phyloP scores from a whole-genome alignment of 805 yeast genomes.

The Barnettozyma sucrosica region DNA sequence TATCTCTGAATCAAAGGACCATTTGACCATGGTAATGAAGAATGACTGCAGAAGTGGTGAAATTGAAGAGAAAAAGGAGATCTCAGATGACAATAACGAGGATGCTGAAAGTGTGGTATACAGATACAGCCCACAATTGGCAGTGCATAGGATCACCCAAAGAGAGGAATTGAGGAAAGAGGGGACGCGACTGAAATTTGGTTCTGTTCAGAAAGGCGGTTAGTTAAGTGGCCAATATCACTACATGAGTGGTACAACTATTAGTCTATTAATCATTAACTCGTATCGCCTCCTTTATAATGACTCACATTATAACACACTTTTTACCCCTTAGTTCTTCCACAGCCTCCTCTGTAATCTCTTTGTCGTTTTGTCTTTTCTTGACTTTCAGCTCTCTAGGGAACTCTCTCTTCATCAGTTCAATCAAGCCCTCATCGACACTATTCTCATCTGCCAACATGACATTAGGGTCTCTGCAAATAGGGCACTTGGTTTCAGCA shows the following conservation, averaged over 20 bases:
- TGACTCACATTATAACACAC: slow-evolving; percentile 2
- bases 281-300: not conserved
- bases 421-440: slow-evolving; percentile 48
- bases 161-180: not conserved
- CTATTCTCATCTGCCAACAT: slow-evolving; percentile 53
- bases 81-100: not conserved
- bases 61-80: not conserved
- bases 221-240: not conserved
- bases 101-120: not conserved
- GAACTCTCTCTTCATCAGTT: slow-evolving; percentile 51
- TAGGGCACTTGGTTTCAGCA: slow-evolving; percentile 56
- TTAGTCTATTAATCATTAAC: not conserved
- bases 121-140: not conserved
- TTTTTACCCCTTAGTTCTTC: slow-evolving; percentile 16
- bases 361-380: slow-evolving; percentile 46
- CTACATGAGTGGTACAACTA: not conserved
- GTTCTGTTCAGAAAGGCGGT: not conserved
- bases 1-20: not conserved
- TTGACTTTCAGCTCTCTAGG: slow-evolving; percentile 65
- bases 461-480: slow-evolving; percentile 52
- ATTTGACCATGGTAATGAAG: not conserved
- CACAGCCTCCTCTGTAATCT: slow-evolving; percentile 38
- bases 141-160: not conserved
- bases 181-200: not conserved
- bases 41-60: not conserved